A percentile compares a stretch with the other conserved stretches of the same genome.
phyloP scores from a whole-genome alignment of 768 basidiomycete species.

The Trametes gibbosa region DNA sequence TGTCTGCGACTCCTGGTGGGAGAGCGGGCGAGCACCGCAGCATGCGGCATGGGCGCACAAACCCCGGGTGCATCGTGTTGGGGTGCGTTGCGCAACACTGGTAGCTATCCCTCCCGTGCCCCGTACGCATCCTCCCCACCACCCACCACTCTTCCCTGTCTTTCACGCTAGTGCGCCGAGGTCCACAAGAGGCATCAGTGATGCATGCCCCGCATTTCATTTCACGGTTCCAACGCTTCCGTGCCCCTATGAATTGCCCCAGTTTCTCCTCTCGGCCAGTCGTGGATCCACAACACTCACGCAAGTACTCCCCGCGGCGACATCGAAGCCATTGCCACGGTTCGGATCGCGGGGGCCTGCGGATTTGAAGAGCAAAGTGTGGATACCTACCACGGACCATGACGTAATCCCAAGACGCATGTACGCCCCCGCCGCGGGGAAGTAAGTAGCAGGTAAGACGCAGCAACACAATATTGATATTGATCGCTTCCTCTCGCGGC shows the following conservation, averaged over 20 bases:
- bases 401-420: background rate
- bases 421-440: too few species aligned
- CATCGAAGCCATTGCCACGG: background rate
- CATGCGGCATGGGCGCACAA: background rate
- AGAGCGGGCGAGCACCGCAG: background rate
- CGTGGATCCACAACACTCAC: background rate
- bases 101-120: background rate
- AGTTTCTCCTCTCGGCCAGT: background rate
- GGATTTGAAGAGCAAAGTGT: too few species aligned
- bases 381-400: background rate
- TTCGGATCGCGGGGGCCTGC: background rate
- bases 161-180: background rate
- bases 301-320: background rate
- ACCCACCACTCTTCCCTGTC: constrained; percentile 5
- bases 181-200: background rate
- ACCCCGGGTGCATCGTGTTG: constrained; percentile 1
- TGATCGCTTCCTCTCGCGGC: background rate
- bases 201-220: background rate
- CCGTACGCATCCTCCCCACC: background rate
- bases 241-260: too few species aligned
- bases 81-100: background rate
- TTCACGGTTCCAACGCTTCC: background rate
- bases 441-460: too few species aligned
- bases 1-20: too few species aligned
- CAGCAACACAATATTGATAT: too few species aligned